Base-by-base conservation (phyloP, 2,329 filamentous ascomycete genomes). In the Coniochaeta sp. region DNA sequence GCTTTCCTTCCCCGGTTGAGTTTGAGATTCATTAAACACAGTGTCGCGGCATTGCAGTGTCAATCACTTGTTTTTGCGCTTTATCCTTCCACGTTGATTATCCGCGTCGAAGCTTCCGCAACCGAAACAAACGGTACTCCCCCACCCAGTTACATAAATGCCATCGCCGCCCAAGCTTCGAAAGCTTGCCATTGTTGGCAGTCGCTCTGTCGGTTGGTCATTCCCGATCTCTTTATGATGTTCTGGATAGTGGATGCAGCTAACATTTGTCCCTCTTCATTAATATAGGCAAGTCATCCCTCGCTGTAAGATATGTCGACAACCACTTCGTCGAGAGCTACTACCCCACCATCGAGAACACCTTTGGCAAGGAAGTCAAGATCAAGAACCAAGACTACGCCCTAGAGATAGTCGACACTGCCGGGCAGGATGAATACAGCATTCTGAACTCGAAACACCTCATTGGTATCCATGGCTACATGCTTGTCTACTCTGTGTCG, bases 341-440 rank as follows among this genome's bases (percentile, higher is more conserved):
- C 78, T 99, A 99, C 75, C 95, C 95, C 38, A 99, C 95, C 44
- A 98, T 99, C 70, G 95, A 99, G 76, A 99, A 98, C 75, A 98
- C 93, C 2, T 99, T 99, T 74, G 96, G 89, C 80, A 96, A 96
- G 75, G 88, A 92, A 67, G 96, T 99, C 74, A 89, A 91, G 69
- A 89, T 90, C 75, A 96, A 95, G 76, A 89, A 90, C 58, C 91
- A 97, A 75, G 95, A 98, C 66, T 99, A 88, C 75, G 87, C 90
- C 58, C 96, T 93, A 14, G 95, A 99, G 78, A 98, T 99, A 70
- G 95, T 99, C 73, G 95, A 99, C 73, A 99, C 95, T 31, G 95
- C 95, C 59, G 95, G 95, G 62, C 93, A 96, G 89, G 95, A 99
- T 80, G 95, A 99, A 77, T 99, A 99, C 80, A 96, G 91, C 72